Evolutionary conservation across 495 filamentous ascomycete species (phyloP).

Genomic region (Annulohypoxylon moriforme): DNA sequence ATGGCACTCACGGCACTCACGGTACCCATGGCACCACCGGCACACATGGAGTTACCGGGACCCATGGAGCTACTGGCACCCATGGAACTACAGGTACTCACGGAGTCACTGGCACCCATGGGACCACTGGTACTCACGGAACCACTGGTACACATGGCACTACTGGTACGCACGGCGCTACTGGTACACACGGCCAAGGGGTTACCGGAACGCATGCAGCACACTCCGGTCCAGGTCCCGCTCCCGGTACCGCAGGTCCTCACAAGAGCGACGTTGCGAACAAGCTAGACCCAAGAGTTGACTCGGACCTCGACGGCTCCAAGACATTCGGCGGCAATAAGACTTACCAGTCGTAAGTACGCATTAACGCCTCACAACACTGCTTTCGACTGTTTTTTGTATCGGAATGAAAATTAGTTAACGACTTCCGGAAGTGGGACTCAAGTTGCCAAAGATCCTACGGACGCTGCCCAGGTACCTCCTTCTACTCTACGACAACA

Average conservation of each 20-base stretch:
- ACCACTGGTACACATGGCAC: constrained; percentile 16
- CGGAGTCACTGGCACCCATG: constrained; percentile 24
- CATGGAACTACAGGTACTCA: constrained; percentile 3
- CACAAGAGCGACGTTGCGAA: constrained; percentile 64
- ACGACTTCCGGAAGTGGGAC: constrained; percentile 19
- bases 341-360: constrained; percentile 61
- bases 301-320: constrained; percentile 61
- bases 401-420: constrained; percentile 21
- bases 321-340: constrained; percentile 58
- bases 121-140: constrained; percentile 40
- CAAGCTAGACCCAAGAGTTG: constrained; percentile 66
- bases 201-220: constrained; percentile 23
- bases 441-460: constrained; percentile 49
- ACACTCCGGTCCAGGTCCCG: constrained; percentile 53
- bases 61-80: constrained; percentile 16
- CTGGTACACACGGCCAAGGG: constrained; percentile 40
- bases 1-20: constrained; percentile 22
- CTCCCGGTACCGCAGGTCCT: constrained; percentile 61
- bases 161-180: constrained; percentile 45
- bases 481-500: constrained; percentile 56
- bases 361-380: constrained; percentile 4
- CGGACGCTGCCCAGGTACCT: constrained; percentile 61
- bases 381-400: not conserved
- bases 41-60: constrained; percentile 18
- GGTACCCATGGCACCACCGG: constrained; percentile 9